These are phyloP conservation scores for Cymodocea nodosa DNA, from an alignment of 116 monocot genomes.

Conservation along the genomic window DNA sequence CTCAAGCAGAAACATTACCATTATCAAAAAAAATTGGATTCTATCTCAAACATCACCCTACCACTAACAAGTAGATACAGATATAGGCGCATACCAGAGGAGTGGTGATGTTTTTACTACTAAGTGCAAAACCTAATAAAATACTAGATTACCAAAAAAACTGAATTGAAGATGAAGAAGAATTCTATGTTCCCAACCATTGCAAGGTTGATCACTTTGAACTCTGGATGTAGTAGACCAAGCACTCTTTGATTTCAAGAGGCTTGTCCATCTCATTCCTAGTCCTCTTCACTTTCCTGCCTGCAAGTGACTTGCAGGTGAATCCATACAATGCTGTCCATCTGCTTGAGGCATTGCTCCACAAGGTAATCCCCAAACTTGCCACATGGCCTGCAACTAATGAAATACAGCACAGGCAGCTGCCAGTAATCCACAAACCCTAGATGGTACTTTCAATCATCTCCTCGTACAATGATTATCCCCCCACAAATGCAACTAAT, in stretches of 20 bases:
- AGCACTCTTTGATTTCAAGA: slow-evolving; percentile 53
- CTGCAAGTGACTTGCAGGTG: slow-evolving; percentile 49
- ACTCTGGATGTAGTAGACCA: slow-evolving; percentile 42
- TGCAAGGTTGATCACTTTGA: slow-evolving; percentile 18
- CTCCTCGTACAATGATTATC: slow-evolving; percentile 75
- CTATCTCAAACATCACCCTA: too few species aligned
- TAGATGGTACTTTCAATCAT: slow-evolving; percentile 71
- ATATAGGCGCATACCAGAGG: background rate
- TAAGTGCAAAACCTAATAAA: background rate
- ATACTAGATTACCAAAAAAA: background rate
- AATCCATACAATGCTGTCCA: slow-evolving; percentile 81
- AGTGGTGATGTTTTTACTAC: background rate
- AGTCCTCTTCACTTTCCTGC: slow-evolving; percentile 55
- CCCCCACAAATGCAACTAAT: slow-evolving; percentile 83
- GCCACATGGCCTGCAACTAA: slow-evolving; percentile 72
- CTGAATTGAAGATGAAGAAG: background rate
- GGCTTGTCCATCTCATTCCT: slow-evolving; percentile 56
- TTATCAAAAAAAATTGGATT: too few species aligned
- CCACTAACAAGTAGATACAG: background rate
- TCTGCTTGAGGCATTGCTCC: slow-evolving; percentile 74
- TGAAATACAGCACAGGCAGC: slow-evolving; percentile 77
- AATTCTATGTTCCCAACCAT: background rate
- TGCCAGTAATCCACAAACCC: slow-evolving; percentile 74
- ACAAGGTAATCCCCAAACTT: slow-evolving; percentile 83
- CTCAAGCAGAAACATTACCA: too few species aligned